Conservation (phyloP, 2,329 filamentous ascomycete genomes). For the Epichloe sp. region DNA sequence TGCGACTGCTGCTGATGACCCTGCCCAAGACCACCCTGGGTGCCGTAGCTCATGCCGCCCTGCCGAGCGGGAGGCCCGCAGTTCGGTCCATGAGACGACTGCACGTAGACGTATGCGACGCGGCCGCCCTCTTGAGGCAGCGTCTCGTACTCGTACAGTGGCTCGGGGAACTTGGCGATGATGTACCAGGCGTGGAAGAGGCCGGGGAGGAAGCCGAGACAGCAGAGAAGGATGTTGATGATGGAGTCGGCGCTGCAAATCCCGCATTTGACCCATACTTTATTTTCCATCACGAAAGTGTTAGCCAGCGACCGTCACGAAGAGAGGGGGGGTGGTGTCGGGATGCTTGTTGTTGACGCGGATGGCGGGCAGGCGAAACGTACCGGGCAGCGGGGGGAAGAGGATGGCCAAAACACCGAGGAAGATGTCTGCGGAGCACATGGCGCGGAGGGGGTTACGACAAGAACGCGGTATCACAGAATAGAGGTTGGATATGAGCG, state of each 20-base stretch:
- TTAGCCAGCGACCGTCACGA: background rate
- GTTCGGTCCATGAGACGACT: slow-evolving; percentile 26
- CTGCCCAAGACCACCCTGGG: background rate
- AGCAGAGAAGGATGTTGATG: slow-evolving; percentile 87
- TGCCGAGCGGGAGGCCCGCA: slow-evolving; percentile 20
- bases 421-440: slow-evolving; percentile 50
- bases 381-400: slow-evolving; percentile 37
- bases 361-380: background rate
- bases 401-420: slow-evolving; percentile 28
- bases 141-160: slow-evolving; percentile 55
- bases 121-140: slow-evolving; percentile 44
- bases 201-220: slow-evolving; percentile 68
- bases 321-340: too few relatives aligned
- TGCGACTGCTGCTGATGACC: slow-evolving; percentile 11
- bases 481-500: too few relatives aligned
- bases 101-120: slow-evolving; percentile 70
- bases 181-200: slow-evolving; percentile 97
- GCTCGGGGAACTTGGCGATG: slow-evolving; percentile 77
- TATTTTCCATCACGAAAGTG: background rate
- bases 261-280: slow-evolving; percentile 93
- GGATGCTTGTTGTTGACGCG: background rate
- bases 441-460: slow-evolving; percentile 14
- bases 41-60: slow-evolving; percentile 11
- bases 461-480: background rate
- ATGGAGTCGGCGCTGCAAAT: slow-evolving; percentile 85